Percentiles rank a stretch among this genome's conserved stretches.
These are phyloP conservation scores for Iberis amara DNA, from an alignment of 441 rosid genomes.

Conservation along the genomic window DNA sequence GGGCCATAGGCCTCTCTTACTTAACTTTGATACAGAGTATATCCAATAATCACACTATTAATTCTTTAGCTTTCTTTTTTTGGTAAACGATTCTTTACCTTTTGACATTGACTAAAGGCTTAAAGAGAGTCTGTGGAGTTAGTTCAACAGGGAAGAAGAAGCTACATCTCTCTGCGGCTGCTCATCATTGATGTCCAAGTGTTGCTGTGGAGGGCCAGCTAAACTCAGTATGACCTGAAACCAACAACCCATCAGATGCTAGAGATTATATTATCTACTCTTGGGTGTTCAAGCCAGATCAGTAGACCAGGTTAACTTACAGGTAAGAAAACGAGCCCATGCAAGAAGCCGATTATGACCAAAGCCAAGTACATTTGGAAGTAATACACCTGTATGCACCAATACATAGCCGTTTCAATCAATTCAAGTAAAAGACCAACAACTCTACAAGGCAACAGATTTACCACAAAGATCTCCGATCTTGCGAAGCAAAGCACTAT, in stretches of 20 bases:
- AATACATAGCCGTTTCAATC: slow-evolving; percentile 23
- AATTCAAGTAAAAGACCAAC: slow-evolving; percentile 20
- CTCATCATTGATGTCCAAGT: slow-evolving; percentile 22
- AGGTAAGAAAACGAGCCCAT: slow-evolving; percentile 68
- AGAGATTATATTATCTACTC: neutral
- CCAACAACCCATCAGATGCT: neutral
- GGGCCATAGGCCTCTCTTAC: no score
- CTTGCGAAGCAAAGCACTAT: slow-evolving; percentile 64
- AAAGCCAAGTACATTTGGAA: slow-evolving; percentile 70
- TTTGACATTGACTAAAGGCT: slow-evolving; percentile 6
- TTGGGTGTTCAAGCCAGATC: slow-evolving; percentile 24
- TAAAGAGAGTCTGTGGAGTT: slow-evolving; percentile 11
- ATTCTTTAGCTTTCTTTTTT: slow-evolving; percentile 2
- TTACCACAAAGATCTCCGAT: slow-evolving; percentile 72
- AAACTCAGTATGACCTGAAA: slow-evolving; percentile 76
- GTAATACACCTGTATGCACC: slow-evolving; percentile 53
- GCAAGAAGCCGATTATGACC: slow-evolving; percentile 65
- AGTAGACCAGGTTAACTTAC: slow-evolving; percentile 39
- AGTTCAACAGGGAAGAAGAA: slow-evolving; percentile 35
- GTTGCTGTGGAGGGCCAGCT: slow-evolving; percentile 65
- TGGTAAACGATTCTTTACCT: no score
- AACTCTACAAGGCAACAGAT: slow-evolving; percentile 16
- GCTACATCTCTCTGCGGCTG: slow-evolving; percentile 31
- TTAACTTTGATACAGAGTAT: slow-evolving; percentile 2
- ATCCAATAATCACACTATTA: neutral